These are phyloP conservation scores for Aspergillus floridensis DNA, from an alignment of 2,329 filamentous ascomycete genomes.

Conservation along the genomic window DNA sequence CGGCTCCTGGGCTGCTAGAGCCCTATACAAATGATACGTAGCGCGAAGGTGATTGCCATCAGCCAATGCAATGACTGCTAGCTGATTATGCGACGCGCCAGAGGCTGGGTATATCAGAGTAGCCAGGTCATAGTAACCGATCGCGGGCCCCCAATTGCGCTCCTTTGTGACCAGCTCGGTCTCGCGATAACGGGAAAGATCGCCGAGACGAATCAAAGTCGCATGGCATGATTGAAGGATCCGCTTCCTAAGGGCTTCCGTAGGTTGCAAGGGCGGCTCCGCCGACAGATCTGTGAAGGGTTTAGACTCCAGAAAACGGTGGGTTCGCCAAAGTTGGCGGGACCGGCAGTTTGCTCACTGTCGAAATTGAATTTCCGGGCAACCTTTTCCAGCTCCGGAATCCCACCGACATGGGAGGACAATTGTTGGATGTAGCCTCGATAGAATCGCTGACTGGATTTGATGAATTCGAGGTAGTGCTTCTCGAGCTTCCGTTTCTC, in stretches of 20 bases:
- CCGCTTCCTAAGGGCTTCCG: slow-evolving; percentile 53
- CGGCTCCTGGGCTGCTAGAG: slow-evolving; percentile 70
- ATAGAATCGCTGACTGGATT: slow-evolving; percentile 85
- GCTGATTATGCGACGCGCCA: slow-evolving; percentile 83
- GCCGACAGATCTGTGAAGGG: slow-evolving; percentile 38
- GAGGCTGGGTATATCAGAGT: slow-evolving; percentile 73
- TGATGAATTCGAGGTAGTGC: slow-evolving; percentile 79
- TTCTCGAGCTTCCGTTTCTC: slow-evolving; percentile 76
- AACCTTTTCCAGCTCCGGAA: slow-evolving; percentile 58
- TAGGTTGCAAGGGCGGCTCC: slow-evolving; percentile 45
- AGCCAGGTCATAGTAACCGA: slow-evolving; percentile 82
- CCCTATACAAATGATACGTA: slow-evolving; percentile 86
- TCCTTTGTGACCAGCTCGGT: slow-evolving; percentile 69
- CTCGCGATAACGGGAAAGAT: slow-evolving; percentile 82
- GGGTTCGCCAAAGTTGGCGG: background rate
- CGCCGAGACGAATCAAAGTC: slow-evolving; percentile 81
- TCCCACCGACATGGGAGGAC: slow-evolving; percentile 57
- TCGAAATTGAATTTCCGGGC: slow-evolving; percentile 51
- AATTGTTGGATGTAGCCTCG: slow-evolving; percentile 78
- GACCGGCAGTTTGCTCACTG: slow-evolving; percentile 34
- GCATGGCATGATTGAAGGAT: slow-evolving; percentile 75
- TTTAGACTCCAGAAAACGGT: slow-evolving; percentile 14
- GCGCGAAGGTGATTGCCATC: slow-evolving; percentile 76
- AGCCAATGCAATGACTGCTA: slow-evolving; percentile 78
- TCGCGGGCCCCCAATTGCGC: slow-evolving; percentile 73